Evolutionary conservation across 2,329 filamentous ascomycete genomes (phyloP), one percentile per base, ranked within the genome.

Genomic region (Pseudogymnoascus sp.): DNA sequence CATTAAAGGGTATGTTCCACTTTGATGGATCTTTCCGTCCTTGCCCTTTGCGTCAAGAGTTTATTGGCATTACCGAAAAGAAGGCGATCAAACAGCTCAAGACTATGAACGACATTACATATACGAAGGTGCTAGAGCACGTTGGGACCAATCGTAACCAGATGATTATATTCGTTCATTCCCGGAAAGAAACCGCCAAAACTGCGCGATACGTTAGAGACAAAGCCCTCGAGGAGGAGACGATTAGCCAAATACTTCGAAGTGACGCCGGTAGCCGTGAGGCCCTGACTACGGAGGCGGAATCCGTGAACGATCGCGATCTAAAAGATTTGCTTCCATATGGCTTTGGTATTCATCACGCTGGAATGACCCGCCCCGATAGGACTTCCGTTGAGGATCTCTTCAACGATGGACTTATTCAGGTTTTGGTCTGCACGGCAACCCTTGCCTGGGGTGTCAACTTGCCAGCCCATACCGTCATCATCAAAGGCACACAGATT

Each of bases 391-490:
- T 99, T 11, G 93, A 97, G 71, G 93, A 96, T 71, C 83, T 99
- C 20, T 99, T 99, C 70, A 85, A 89, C 47, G 89, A 92, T 71
- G 93, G 93, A 64, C 86, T 89, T 32, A 90, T 99, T 37, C 92
- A 97, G 72, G 94, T 99, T 1, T 85, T 99, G 58, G 93, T 97
- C 35, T 97, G 91, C 75, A 99, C 94, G 38, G 93, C 95, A 38
- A 99, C 94, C n/a, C 80, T 99, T 60, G 94, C 94, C 22, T 99
- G 94, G 94, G 94, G 94, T 84, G 94, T 99, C 71, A 99, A 99
- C 74, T 77, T 99, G 71, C 94, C 94, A 4, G 94, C 94, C 2
- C 94, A 99, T 71, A 97, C 94, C 0, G 94, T 99, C 70, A 93
- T 99, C 71, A 99, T 99, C 79, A 99, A 99, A 76, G 94, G 94